A percentile compares a stretch with the other conserved stretches of the same genome.
These are phyloP conservation scores for Helminthosporium solani DNA, from an alignment of 2,329 filamentous ascomycete species.

Conservation along the genomic window DNA sequence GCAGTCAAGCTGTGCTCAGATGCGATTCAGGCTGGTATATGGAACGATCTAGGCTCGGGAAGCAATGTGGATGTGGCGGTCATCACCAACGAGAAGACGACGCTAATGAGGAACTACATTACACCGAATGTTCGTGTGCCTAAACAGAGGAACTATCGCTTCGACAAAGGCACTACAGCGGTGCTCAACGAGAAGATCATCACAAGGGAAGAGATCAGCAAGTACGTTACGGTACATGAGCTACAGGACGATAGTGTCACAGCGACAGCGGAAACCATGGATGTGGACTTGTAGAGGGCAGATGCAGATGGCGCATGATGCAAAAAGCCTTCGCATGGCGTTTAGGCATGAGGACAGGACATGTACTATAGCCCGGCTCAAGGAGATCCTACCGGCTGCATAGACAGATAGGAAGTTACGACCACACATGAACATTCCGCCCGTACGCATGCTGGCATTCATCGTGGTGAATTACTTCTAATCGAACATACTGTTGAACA, in stretches of 20 bases:
- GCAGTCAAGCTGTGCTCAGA: constrained; percentile 81
- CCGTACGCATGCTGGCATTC: background rate
- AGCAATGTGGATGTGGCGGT: constrained; percentile 97
- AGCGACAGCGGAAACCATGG: constrained; percentile 63
- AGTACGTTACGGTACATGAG: constrained; percentile 91
- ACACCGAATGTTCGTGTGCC: constrained; percentile 86
- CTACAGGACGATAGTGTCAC: constrained; percentile 67
- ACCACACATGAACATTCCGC: background rate
- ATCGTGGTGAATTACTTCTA: background rate
- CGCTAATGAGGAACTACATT: constrained; percentile 87
- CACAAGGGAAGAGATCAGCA: constrained; percentile 87
- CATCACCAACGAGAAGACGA: constrained; percentile 94
- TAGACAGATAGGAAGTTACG: background rate
- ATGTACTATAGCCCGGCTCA: constrained; percentile 20
- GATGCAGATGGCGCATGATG: background rate
- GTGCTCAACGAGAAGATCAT: constrained; percentile 96
- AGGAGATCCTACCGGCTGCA: background rate
- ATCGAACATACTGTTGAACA: background rate
- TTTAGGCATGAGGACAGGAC: constrained; percentile 15
- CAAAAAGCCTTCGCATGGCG: constrained; percentile 7
- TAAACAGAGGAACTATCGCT: constrained; percentile 93
- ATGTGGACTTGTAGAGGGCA: constrained; percentile 53
- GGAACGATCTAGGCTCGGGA: constrained; percentile 95
- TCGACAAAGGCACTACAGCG: constrained; percentile 88
- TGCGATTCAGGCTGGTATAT: constrained; percentile 94